Base-by-base conservation (phyloP, 2,329 filamentous ascomycete species). In the Venturia effusa region DNA sequence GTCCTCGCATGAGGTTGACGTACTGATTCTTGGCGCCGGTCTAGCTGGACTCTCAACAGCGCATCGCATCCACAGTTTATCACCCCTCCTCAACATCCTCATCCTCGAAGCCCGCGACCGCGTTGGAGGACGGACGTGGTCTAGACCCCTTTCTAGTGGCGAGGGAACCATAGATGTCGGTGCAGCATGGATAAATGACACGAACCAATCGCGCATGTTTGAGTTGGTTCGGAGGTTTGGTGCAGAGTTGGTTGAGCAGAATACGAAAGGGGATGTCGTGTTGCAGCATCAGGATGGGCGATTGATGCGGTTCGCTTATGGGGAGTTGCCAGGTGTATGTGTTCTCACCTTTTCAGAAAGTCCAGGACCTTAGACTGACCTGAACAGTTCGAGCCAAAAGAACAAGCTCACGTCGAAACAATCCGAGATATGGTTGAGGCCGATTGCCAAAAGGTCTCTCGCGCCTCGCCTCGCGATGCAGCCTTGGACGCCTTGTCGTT, bases 181-280 rank as follows among this genome's bases (percentile, higher is more conserved):
- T 2, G 84, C 82, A 0, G 82, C 81, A 0, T 86, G 83, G 84
- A 80, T 85, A 67, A 86, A 86, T 66, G 80, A 84, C 62, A 78
- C 73, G 0, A 82, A 78, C 61, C 83, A 86, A 66, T 72, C 68
- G 32, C 72, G 72, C 3, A 77, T 84, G 60, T 78, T 71, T 66
- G 72, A 69, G 0, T 69, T 82, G 8, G 75, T 75, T 0, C 67
- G 74, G 59, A 67, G 70, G 45, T 80, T 78, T 61, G 74, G 75
- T 0, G 67, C 79, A 0, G 76, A 81, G 32, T 66, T 80, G 0
- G 73, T 82, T 8, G 74, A 76, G 68, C 82, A 85, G 68, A 80
- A 80, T 40, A 78, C 76, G 0, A 65, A 70, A 0, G 81, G 82
- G 0, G 73, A 76, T 2, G 74, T 72, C 11, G 72, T 81, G 0